A percentile compares a stretch with the other conserved stretches of the same genome.
Conservation (phyloP, 768 basidiomycete species). For the Rhodotorula babjevae region DNA sequence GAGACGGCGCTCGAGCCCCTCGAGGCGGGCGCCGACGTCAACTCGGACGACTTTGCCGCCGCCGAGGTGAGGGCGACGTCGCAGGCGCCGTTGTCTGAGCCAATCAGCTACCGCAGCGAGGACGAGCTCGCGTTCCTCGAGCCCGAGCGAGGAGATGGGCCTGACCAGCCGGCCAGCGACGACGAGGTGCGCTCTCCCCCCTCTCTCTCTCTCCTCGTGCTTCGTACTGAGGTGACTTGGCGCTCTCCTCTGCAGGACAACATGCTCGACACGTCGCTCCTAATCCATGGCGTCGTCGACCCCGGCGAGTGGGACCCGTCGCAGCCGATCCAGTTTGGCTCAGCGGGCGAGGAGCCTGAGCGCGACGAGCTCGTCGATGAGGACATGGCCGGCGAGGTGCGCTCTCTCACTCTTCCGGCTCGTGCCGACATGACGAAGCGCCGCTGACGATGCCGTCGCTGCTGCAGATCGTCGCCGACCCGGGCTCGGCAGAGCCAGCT, state of each 20-base stretch:
- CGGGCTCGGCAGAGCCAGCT: too few relatives aligned
- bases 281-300: slow-evolving; percentile 12
- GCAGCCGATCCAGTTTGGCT: slow-evolving; percentile 22
- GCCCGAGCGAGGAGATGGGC: not conserved
- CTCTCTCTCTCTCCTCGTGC: not conserved
- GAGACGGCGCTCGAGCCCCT: not conserved
- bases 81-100: slow-evolving; percentile 20
- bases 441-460: too few relatives aligned
- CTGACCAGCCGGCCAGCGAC: too few relatives aligned
- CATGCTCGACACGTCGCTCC: not conserved
- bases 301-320: slow-evolving; percentile 21
- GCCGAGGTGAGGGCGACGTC: not conserved
- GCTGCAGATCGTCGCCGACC: too few relatives aligned
- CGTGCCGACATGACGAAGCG: too few relatives aligned
- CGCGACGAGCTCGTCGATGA: not conserved
- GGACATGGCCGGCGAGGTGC: not conserved
- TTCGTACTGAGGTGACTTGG: not conserved
- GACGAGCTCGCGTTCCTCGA: slow-evolving; percentile 2
- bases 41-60: not conserved
- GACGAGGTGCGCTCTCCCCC: not conserved
- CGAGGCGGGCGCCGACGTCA: not conserved
- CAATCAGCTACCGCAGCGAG: slow-evolving; percentile 22
- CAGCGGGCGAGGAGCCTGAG: not conserved
- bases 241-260: not conserved
- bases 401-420: not conserved